Conservation (phyloP, 495 filamentous ascomycete genomes). For the Cladorrhinum samala region DNA sequence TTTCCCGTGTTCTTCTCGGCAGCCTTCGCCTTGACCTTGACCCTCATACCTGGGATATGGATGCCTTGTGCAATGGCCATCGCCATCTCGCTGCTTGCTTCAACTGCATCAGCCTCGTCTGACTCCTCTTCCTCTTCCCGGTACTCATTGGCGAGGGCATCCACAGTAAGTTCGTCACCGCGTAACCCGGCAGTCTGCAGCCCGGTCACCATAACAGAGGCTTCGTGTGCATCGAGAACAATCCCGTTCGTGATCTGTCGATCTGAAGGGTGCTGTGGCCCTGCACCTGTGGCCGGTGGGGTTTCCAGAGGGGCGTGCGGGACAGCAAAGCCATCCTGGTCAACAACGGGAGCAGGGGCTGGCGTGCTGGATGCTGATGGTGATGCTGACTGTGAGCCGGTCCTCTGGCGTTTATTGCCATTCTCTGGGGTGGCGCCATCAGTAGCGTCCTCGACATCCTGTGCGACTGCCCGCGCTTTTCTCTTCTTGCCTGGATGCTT, state of each 20-base stretch:
- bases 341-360: constrained; percentile 8
- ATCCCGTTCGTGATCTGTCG: not conserved
- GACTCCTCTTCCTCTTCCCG: constrained; percentile 30
- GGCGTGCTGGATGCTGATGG: not conserved
- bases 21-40: constrained; percentile 10
- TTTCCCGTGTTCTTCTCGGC: not conserved
- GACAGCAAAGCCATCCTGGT: constrained; percentile 29
- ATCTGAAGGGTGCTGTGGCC: not conserved
- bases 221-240: constrained; percentile 6
- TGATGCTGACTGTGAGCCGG: constrained; percentile 1
- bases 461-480: constrained; percentile 18
- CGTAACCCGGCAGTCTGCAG: not conserved
- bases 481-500: constrained; percentile 40
- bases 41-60: constrained; percentile 15
- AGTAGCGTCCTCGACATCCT: constrained; percentile 23
- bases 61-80: constrained; percentile 29
- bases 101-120: constrained; percentile 20
- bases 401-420: constrained; percentile 15
- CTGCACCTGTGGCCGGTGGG: not conserved
- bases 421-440: constrained; percentile 19
- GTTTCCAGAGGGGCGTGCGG: constrained; percentile 13
- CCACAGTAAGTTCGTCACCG: constrained; percentile 15
- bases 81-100: constrained; percentile 28
- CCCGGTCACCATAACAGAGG: constrained; percentile 12
- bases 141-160: constrained; percentile 28